Percentiles rank a stretch among this genome's conserved stretches.
phyloP scores from a whole-genome alignment of 495 filamentous ascomycete genomes.

The Tuber indicum region DNA sequence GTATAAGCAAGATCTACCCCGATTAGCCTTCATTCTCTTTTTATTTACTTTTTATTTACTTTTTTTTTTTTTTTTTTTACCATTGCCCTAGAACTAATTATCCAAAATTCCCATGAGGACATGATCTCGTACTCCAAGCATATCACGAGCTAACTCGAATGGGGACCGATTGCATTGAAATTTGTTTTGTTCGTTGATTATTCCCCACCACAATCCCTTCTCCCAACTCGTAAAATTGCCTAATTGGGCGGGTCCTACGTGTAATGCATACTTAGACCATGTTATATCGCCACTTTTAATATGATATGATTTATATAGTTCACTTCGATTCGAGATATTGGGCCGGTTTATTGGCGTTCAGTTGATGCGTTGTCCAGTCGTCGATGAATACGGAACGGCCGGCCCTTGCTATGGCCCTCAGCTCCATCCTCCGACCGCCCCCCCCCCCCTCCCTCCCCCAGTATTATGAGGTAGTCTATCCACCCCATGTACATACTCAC shows the following conservation, averaged over 20 bases:
- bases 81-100: constrained; percentile 2
- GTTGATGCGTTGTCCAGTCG: constrained; percentile 5
- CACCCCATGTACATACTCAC: background rate
- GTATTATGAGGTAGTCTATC: background rate
- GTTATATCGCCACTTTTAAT: constrained; percentile 3
- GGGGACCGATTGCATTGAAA: background rate
- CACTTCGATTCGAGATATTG: background rate
- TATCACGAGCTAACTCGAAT: background rate
- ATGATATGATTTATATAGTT: constrained; percentile 2
- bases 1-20: background rate
- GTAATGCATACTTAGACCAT: background rate
- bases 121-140: background rate
- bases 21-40: background rate
- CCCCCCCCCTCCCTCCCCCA: background rate
- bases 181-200: constrained; percentile 3
- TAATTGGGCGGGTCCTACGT: constrained; percentile 3
- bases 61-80: background rate
- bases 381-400: background rate
- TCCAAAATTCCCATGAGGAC: background rate
- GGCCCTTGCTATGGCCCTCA: background rate
- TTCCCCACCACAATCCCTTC: background rate
- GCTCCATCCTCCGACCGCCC: background rate
- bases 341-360: background rate
- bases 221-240: background rate
- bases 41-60: background rate